phyloP scores from a whole-genome alignment of 1,284 basidiomycete genomes.

The Puccinia horiana region DNA sequence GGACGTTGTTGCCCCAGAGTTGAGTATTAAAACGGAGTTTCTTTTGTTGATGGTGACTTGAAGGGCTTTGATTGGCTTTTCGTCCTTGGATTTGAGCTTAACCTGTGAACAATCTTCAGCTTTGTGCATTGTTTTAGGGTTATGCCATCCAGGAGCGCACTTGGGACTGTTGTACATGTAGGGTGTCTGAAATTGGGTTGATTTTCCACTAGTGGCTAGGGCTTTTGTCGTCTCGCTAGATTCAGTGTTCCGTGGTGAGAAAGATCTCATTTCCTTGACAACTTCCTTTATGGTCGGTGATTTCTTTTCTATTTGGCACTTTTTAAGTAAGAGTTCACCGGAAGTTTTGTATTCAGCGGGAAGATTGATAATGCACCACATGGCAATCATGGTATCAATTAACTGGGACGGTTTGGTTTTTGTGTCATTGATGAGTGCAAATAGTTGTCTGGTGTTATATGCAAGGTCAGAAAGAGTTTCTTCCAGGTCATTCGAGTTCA shows the following conservation, averaged over 20 bases:
- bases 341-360: too few species aligned
- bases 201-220: too few species aligned
- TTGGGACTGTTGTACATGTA: too few species aligned
- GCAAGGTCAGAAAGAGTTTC: not conserved
- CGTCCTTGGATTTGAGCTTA: not conserved
- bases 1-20: too few species aligned
- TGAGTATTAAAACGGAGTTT: not conserved
- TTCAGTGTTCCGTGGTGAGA: not conserved
- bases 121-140: not conserved
- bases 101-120: not conserved
- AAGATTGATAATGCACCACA: too few species aligned
- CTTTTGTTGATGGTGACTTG: not conserved
- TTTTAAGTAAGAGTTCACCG: too few species aligned
- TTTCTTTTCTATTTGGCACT: too few species aligned
- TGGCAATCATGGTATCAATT: not conserved
- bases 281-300: not conserved
- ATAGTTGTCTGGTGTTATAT: too few species aligned
- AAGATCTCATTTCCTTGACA: too few species aligned
- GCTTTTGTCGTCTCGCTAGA: not conserved
- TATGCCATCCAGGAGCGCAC: too few species aligned
- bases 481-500: not conserved
- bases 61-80: constrained; percentile 11
- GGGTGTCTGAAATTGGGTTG: too few species aligned
- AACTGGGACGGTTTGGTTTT: constrained; percentile 10
- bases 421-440: not conserved